Conservation (phyloP, 2,329 filamentous ascomycete genomes). For the Alternaria sp. region DNA sequence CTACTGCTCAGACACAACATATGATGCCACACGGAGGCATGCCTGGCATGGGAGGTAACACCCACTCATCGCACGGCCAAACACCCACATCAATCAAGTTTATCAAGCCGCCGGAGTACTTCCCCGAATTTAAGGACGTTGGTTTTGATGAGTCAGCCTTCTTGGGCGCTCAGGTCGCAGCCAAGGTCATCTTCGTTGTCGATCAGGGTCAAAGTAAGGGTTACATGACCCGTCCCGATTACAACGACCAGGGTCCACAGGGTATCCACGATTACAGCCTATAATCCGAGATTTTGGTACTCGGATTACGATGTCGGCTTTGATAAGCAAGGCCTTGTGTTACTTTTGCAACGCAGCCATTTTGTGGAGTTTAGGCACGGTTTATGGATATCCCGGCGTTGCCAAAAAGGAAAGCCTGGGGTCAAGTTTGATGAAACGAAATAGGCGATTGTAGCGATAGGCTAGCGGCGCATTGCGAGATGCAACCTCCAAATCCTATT, state of each 20-base stretch:
- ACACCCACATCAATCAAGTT: slow-evolving; percentile 86
- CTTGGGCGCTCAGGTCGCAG: slow-evolving; percentile 85
- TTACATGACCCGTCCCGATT: slow-evolving; percentile 71
- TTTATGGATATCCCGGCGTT: slow-evolving; percentile 28
- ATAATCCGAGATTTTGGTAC: slow-evolving; percentile 13
- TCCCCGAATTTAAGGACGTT: slow-evolving; percentile 83
- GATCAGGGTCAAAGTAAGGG: slow-evolving; percentile 72
- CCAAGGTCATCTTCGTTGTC: slow-evolving; percentile 73
- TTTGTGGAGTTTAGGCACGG: slow-evolving; percentile 24
- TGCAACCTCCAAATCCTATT: neutral
- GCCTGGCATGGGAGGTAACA: slow-evolving; percentile 52
- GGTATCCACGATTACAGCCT: slow-evolving; percentile 65
- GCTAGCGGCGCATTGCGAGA: slow-evolving; percentile 19
- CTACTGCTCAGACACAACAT: slow-evolving; percentile 68
- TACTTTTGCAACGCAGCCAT: slow-evolving; percentile 10
- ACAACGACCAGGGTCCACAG: slow-evolving; percentile 69
- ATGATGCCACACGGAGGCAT: slow-evolving; percentile 51
- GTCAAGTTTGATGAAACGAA: neutral
- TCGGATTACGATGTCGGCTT: neutral
- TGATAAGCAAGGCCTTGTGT: neutral
- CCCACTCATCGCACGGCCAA: slow-evolving; percentile 69
- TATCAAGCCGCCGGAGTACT: slow-evolving; percentile 79
- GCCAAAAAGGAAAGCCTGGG: slow-evolving; percentile 13
- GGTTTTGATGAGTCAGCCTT: slow-evolving; percentile 84
- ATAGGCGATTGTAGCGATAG: slow-evolving; percentile 6